A percentile compares a stretch with the other conserved stretches of the same genome.
phyloP scores from a whole-genome alignment of 441 rosid genomes.

The Adansonia rubrostipa region DNA sequence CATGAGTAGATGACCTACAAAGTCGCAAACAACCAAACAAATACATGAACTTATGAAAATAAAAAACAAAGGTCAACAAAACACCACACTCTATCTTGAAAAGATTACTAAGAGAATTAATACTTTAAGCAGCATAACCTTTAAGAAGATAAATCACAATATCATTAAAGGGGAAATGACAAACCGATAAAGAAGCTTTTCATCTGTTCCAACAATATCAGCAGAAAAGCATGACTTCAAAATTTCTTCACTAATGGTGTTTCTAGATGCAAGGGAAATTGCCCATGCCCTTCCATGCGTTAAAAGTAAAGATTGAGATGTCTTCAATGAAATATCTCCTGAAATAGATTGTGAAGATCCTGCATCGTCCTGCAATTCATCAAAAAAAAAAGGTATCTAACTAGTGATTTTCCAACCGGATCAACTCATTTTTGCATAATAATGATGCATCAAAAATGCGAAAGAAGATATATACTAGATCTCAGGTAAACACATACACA shows the following conservation, averaged over 20 bases:
- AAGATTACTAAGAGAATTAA: neutral
- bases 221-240: constrained; percentile 52
- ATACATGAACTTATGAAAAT: constrained; percentile 14
- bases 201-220: constrained; percentile 38
- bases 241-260: constrained; percentile 56
- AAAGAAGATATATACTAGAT: neutral
- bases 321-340: constrained; percentile 43
- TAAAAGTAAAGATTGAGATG: constrained; percentile 48
- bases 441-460: neutral
- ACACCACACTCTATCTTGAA: neutral
- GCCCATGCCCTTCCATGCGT: constrained; percentile 87
- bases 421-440: neutral
- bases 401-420: neutral
- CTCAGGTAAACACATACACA: constrained; percentile 4
- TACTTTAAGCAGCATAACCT: constrained; percentile 18
- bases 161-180: constrained; percentile 30
- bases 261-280: constrained; percentile 64
- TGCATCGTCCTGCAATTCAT: constrained; percentile 50
- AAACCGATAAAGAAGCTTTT: constrained; percentile 76
- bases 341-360: constrained; percentile 54
- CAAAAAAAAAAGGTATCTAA: constrained; percentile 15
- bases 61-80: neutral
- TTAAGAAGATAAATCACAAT: neutral
- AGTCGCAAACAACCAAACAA: constrained; percentile 24
- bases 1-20: constrained; percentile 76